Conservation (phyloP, 305 asterid species). For the Fraxinus latifolia region DNA sequence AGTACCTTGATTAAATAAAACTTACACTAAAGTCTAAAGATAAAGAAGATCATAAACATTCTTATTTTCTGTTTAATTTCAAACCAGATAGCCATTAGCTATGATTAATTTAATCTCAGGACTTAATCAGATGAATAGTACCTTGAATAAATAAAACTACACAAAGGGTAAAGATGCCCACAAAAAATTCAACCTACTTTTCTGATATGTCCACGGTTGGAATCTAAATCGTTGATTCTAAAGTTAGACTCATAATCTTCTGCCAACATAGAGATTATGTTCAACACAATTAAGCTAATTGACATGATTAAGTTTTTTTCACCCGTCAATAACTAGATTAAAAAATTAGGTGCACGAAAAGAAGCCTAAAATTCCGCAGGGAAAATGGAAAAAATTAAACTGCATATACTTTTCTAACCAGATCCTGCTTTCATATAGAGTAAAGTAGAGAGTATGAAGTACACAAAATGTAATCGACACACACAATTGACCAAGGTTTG, state of each 20-base stretch:
- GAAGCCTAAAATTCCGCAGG: background rate
- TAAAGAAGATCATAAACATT: background rate
- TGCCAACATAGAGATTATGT: background rate
- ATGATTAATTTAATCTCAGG: background rate
- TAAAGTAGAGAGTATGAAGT: too few relatives aligned
- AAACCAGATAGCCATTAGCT: background rate
- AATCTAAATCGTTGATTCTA: background rate
- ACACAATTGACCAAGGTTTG: too few relatives aligned
- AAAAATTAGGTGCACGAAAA: background rate
- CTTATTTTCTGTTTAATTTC: background rate
- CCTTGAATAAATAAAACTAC: background rate
- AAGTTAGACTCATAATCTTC: background rate
- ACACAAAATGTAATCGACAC: too few relatives aligned
- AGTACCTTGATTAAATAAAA: background rate
- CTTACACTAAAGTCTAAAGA: background rate
- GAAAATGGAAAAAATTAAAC: background rate
- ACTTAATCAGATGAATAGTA: background rate
- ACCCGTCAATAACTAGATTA: background rate
- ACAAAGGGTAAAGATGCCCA: background rate
- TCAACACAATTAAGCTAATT: background rate
- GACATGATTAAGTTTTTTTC: background rate
- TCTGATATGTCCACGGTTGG: background rate
- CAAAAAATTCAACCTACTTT: background rate
- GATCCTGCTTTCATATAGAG: too few relatives aligned
- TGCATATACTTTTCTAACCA: too few relatives aligned